phyloP scores from a whole-genome alignment of 208 protist genomes.

The Crithidia fasciculata region DNA sequence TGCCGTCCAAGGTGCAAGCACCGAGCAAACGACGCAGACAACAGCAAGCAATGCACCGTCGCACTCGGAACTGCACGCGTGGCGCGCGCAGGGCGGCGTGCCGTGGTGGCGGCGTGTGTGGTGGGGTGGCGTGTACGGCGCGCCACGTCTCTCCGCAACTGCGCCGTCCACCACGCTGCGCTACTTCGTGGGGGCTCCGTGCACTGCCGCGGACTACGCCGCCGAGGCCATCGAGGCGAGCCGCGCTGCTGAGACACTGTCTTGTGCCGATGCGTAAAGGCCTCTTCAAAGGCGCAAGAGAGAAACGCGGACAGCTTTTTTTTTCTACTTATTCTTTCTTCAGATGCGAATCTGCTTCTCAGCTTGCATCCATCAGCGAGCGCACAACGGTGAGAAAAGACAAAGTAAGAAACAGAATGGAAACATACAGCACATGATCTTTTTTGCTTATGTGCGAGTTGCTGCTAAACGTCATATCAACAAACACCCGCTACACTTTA shows the following conservation, averaged over 20 bases:
- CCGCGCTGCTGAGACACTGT: constrained; percentile 13
- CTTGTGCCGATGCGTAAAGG: background rate
- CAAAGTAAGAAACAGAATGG: too few relatives aligned
- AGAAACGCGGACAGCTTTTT: too few relatives aligned
- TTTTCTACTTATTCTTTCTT: too few relatives aligned
- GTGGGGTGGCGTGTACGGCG: constrained; percentile 72
- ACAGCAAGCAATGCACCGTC: background rate
- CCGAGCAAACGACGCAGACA: background rate
- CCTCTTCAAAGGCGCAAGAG: background rate
- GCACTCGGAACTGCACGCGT: constrained; percentile 8
- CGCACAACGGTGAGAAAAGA: too few relatives aligned
- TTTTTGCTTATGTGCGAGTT: too few relatives aligned
- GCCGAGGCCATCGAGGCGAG: constrained; percentile 26
- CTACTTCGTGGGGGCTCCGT: constrained; percentile 49
- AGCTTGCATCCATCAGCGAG: too few relatives aligned
- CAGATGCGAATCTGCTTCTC: too few relatives aligned
- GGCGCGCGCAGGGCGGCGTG: constrained; percentile 23
- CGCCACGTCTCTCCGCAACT: constrained; percentile 17
- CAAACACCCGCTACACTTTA: too few relatives aligned
- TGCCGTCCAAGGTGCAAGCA: background rate
- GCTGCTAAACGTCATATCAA: too few relatives aligned
- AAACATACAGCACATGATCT: too few relatives aligned
- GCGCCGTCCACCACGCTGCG: constrained; percentile 36
- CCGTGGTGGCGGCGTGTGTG: constrained; percentile 48
- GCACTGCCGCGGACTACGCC: constrained; percentile 30